These are phyloP conservation scores for Sordaria brevicollis DNA, from an alignment of 495 filamentous ascomycete genomes.

Conservation along the genomic window DNA sequence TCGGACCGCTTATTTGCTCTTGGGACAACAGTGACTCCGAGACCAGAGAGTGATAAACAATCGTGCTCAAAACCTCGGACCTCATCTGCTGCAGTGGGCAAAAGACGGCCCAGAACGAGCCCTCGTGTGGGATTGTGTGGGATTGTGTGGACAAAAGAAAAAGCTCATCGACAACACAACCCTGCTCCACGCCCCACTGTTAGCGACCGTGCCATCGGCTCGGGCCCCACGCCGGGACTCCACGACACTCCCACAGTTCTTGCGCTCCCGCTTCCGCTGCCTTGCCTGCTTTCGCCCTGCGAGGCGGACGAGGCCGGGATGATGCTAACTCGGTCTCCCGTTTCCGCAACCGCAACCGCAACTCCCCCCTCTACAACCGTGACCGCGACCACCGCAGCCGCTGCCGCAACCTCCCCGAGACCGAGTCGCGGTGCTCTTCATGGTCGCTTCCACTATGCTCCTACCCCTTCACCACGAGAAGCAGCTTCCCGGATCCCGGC, in stretches of 20 bases:
- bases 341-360: constrained; percentile 29
- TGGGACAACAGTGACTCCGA: neutral
- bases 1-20: neutral
- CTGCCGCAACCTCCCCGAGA: constrained; percentile 35
- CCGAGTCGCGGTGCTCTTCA: neutral
- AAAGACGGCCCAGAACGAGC: neutral
- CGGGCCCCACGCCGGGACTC: constrained; percentile 10
- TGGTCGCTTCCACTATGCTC: constrained; percentile 34
- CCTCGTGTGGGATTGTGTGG: neutral
- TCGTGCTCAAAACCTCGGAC: neutral
- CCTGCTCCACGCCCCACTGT: neutral
- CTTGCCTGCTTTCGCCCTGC: constrained; percentile 8
- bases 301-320: constrained; percentile 25
- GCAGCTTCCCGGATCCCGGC: constrained; percentile 34
- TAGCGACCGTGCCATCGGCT: neutral
- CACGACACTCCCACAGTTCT: neutral
- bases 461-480: constrained; percentile 30
- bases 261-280: neutral
- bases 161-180: neutral
- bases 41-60: neutral
- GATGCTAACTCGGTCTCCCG: constrained; percentile 41
- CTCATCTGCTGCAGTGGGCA: neutral
- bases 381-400: constrained; percentile 27
- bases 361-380: constrained; percentile 17
- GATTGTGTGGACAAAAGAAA: neutral